Percentiles rank a stretch among this genome's conserved stretches.
These are phyloP conservation scores for Chloromonas sp. DNA, from an alignment of 163 green algal species.

Conservation along the genomic window DNA sequence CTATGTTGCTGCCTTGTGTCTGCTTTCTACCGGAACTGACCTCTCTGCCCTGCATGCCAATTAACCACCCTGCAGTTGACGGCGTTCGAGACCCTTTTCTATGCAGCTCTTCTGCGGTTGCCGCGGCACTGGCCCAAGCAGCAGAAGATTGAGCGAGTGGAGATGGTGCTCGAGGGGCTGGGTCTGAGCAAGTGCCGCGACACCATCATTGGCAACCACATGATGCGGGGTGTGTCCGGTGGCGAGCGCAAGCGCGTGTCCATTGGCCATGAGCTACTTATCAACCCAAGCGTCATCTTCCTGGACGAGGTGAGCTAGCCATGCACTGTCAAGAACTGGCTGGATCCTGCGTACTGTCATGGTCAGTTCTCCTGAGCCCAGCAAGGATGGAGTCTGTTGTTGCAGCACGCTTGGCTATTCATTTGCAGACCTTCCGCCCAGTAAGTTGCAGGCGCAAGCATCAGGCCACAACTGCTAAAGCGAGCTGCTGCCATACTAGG, in stretches of 20 bases:
- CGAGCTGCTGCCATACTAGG: neutral
- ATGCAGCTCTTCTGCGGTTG: slow-evolving; percentile 80
- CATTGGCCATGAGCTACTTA: slow-evolving; percentile 91
- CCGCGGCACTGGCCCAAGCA: slow-evolving; percentile 22
- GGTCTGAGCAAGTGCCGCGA: slow-evolving; percentile 70
- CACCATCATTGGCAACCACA: slow-evolving; percentile 72
- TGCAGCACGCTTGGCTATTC: no score
- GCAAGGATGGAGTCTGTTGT: no score
- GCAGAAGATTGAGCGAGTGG: slow-evolving; percentile 46
- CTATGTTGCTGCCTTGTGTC: no score
- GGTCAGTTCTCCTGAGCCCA: neutral
- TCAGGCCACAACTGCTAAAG: no score
- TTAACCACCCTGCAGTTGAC: slow-evolving; percentile 44
- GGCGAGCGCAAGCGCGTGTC: slow-evolving; percentile 84
- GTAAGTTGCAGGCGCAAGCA: no score
- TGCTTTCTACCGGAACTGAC: no score
- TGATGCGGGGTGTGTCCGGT: slow-evolving; percentile 58
- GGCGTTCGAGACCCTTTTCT: slow-evolving; percentile 85
- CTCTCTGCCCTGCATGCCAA: no score
- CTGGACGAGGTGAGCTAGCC: slow-evolving; percentile 60
- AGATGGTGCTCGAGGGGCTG: slow-evolving; percentile 70
- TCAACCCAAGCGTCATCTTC: slow-evolving; percentile 82
- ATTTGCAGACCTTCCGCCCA: no score
- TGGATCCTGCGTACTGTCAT: neutral
- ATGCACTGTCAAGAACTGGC: neutral